Evolutionary conservation across 2,329 filamentous ascomycete genomes (phyloP).

Genomic region (Colletotrichum viniferum): DNA sequence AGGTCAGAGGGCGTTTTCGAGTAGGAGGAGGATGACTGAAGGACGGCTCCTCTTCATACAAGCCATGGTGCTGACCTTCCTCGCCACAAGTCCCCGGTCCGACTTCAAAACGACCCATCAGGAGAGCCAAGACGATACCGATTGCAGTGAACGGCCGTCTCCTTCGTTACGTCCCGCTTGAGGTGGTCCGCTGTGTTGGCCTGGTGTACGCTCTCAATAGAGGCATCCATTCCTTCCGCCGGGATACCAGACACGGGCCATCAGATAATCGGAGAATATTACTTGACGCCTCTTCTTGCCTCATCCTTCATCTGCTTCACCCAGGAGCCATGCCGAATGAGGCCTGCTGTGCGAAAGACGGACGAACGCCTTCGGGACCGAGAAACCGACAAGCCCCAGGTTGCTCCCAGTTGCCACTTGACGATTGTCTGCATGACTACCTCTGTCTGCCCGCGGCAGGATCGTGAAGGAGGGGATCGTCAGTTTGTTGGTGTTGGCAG

Average conservation of each 20-base stretch:
- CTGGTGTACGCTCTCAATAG: neutral
- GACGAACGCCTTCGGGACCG: neutral
- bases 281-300: neutral
- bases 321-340: neutral
- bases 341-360: neutral
- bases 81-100: neutral
- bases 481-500: neutral
- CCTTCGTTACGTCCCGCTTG: neutral
- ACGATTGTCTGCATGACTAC: neutral
- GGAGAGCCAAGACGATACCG: neutral
- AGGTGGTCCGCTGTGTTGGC: neutral
- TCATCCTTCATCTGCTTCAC: neutral
- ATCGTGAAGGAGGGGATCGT: neutral
- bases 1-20: neutral
- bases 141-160: neutral
- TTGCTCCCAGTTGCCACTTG: neutral
- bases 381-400: neutral
- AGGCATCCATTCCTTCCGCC: neutral
- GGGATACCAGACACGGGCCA: neutral
- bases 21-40: neutral
- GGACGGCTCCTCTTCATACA: neutral
- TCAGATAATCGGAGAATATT: neutral
- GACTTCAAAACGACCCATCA: neutral
- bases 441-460: neutral
- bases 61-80: neutral